Percentiles rank a stretch among this genome's conserved stretches.
Conservation (phyloP, 192 early-diverging fungal genomes). For the Backusella morwellensis region DNA sequence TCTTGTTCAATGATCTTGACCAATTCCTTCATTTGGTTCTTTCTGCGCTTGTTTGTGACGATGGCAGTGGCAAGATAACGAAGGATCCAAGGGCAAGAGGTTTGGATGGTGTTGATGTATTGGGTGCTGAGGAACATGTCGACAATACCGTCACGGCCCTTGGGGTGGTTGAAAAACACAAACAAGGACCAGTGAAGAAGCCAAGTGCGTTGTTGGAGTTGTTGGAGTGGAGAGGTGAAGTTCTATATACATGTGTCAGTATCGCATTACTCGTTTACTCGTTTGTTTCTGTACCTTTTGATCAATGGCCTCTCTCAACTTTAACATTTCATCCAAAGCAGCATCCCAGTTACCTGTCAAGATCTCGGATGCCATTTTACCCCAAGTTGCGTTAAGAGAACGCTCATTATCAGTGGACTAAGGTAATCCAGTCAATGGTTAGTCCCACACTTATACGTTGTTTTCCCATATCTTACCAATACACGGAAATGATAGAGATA, state of each 20-base stretch:
- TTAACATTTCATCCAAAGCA: conserved; percentile 86
- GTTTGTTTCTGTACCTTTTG: conserved; percentile 49
- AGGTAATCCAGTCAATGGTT: background rate
- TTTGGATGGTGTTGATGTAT: conserved; percentile 98
- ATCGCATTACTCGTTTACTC: background rate
- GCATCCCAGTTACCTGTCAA: conserved; percentile 92
- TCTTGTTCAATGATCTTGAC: conserved; percentile 89
- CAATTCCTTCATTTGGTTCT: conserved; percentile 85
- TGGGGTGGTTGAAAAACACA: conserved; percentile 98
- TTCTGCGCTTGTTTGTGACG: conserved; percentile 86
- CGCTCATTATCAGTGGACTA: conserved; percentile 86
- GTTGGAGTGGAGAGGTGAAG: conserved; percentile 73
- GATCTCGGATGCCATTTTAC: conserved; percentile 95
- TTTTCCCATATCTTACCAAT: conserved; percentile 52
- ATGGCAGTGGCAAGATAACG: conserved; percentile 91
- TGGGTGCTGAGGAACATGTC: conserved; percentile 89
- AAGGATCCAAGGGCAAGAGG: conserved; percentile 94
- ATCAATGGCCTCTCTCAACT: conserved; percentile 87
- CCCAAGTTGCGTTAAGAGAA: conserved; percentile 90
- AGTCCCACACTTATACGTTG: background rate
- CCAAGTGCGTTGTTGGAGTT: conserved; percentile 92
- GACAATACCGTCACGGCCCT: conserved; percentile 90
- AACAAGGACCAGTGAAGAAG: conserved; percentile 97
- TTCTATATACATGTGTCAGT: conserved; percentile 34
- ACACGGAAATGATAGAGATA: conserved; percentile 95